These are phyloP conservation scores for Pulveroboletus sp. DNA, from an alignment of 768 basidiomycete species.

Conservation along the genomic window DNA sequence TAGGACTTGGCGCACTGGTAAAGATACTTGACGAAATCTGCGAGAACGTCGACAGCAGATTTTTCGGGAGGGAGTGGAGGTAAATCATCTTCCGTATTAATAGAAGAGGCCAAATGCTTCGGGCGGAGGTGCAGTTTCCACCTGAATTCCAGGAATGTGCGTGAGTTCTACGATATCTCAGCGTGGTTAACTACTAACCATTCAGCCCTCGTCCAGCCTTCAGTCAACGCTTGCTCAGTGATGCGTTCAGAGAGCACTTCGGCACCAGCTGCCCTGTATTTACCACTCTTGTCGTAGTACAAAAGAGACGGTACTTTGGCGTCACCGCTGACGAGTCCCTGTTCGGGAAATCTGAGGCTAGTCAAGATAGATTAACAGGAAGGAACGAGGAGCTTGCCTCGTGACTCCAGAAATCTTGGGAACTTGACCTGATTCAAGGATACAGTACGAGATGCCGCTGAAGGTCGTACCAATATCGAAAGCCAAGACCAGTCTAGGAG, in stretches of 20 bases:
- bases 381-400: not conserved
- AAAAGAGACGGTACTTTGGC: slow-evolving; percentile 43
- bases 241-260: slow-evolving; percentile 32
- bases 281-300: slow-evolving; percentile 37
- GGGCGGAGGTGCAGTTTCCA: slow-evolving; percentile 25
- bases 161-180: not conserved
- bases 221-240: slow-evolving; percentile 31
- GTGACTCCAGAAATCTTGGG: slow-evolving; percentile 10
- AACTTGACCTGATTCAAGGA: not conserved
- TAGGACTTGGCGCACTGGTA: slow-evolving; percentile 7
- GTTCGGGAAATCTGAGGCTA: slow-evolving; percentile 33
- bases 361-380: not conserved
- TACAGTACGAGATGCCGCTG: no score
- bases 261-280: slow-evolving; percentile 35
- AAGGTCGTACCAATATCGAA: no score
- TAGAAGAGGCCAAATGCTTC: slow-evolving; percentile 5
- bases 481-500: slow-evolving; percentile 26
- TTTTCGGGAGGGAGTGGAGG: not conserved
- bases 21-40: not conserved
- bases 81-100: not conserved
- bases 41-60: not conserved
- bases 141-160: slow-evolving; percentile 7
- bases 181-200: slow-evolving; percentile 7
- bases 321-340: slow-evolving; percentile 34
- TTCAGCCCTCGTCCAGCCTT: slow-evolving; percentile 16